phyloP scores from a whole-genome alignment of 768 basidiomycete species.

The Crassisporium funariophilum region DNA sequence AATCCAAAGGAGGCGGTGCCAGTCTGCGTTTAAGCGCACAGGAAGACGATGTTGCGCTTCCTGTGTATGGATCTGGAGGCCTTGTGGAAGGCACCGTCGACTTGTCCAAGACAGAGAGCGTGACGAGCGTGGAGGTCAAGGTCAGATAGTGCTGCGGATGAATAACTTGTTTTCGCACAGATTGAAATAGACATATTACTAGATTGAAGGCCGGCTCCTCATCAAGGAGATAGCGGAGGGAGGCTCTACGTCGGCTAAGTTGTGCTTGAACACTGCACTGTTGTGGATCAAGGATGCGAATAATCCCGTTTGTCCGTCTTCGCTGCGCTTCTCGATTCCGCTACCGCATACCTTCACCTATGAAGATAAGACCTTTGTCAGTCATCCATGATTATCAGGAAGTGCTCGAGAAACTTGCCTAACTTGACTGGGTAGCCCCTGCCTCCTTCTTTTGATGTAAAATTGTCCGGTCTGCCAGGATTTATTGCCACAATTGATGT shows the following conservation, averaged over 20 bases:
- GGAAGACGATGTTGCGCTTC: slow-evolving; percentile 50
- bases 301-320: slow-evolving; percentile 50
- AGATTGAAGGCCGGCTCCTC: slow-evolving; percentile 65
- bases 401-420: slow-evolving; percentile 7
- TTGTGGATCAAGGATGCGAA: slow-evolving; percentile 59
- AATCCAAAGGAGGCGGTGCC: slow-evolving; percentile 54
- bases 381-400: slow-evolving; percentile 23
- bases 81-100: slow-evolving; percentile 59
- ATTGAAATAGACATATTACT: slow-evolving; percentile 4
- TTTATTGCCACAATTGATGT: slow-evolving; percentile 65
- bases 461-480: slow-evolving; percentile 71
- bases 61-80: slow-evolving; percentile 56
- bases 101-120: slow-evolving; percentile 52
- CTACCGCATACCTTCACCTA: slow-evolving; percentile 62
- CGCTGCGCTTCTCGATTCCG: slow-evolving; percentile 53
- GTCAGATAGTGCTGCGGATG: slow-evolving; percentile 34
- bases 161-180: slow-evolving; percentile 1
- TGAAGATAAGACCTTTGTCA: slow-evolving; percentile 60
- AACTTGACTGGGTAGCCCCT: slow-evolving; percentile 46
- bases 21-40: slow-evolving; percentile 56
- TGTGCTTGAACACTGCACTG: slow-evolving; percentile 53
- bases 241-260: slow-evolving; percentile 52
- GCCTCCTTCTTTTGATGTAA: slow-evolving; percentile 71
- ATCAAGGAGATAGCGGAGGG: slow-evolving; percentile 68
- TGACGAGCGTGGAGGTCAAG: slow-evolving; percentile 67